Base-by-base conservation (phyloP, 1,284 basidiomycete species). In the Ustilago cynodontis region DNA sequence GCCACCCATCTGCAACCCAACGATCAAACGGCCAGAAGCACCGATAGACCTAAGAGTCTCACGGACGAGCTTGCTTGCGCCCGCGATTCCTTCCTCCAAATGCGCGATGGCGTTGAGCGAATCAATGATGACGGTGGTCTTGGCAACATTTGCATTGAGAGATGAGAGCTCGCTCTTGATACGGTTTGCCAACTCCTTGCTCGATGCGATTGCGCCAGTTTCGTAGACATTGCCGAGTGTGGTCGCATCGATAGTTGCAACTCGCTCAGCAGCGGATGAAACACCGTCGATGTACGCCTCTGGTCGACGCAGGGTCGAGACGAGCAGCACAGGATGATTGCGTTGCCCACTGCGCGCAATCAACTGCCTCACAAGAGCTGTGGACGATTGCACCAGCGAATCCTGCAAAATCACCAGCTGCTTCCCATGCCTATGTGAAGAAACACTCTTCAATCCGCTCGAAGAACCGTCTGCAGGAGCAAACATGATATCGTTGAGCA, bases 401-500 rank as follows among this genome's bases (percentile, higher is more conserved):
- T 81, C 80, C 51, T 79, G 78, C 16, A 83, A 33, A 8, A 83
- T 39, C 4, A 80, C 65, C 9, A 83, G 68, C 67, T 82, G 77
- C 54, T 72, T 80, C n/a, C 60, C 64, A 20, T 78, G 71, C 16
- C 76, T 57, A 20, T 77, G 66, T 31, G 69, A 65, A 10, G 43
- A 50, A 49, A 49, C 58, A 45, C 65, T 72, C 45, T 69, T 77
- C 35, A 69, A 35, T 0, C 55, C 56, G 37, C 37, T 58, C 16
- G 62, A 62, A 8, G 75, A 58, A 2, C 59, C 63, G 2, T 70
- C 67, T 13, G 64, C 59, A 7, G 67, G 76, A 8, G 64, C 65
- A 31, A 78, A 67, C 18, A 65, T 24, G 8, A 35, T 39, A 29
- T 78, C 64, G 20, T 74, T 62, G 13, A 78, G 39, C 50, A 78